Percentiles rank a stretch among this genome's conserved stretches.
These are phyloP conservation scores for Rhizophora apiculata DNA, from an alignment of 345 rosid species.

Conservation along the genomic window DNA sequence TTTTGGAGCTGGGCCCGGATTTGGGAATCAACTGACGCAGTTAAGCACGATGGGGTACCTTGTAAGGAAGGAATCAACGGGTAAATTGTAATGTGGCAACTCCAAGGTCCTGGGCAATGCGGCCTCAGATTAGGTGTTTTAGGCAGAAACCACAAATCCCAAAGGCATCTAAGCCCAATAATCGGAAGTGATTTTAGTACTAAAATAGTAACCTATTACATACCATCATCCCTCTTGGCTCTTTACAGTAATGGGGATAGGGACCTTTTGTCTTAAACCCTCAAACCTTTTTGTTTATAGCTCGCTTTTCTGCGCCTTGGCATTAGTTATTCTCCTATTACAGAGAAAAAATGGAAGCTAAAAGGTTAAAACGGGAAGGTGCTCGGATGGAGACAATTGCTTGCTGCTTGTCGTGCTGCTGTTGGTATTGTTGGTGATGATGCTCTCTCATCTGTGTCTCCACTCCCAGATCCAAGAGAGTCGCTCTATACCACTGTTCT, in stretches of 20 bases:
- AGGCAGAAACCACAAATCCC: slow-evolving; percentile 1
- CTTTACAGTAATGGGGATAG: slow-evolving; percentile 3
- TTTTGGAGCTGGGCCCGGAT: too few relatives aligned
- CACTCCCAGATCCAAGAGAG: slow-evolving; percentile 28
- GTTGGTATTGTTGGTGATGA: slow-evolving; percentile 29
- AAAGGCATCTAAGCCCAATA: background rate
- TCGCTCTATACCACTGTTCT: slow-evolving; percentile 22
- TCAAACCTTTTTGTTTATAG: background rate
- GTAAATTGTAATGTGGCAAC: background rate
- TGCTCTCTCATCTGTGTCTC: slow-evolving; percentile 28
- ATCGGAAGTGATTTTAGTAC: background rate
- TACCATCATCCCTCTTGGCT: slow-evolving; percentile 2
- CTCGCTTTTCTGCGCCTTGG: background rate
- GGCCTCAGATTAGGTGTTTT: slow-evolving; percentile 8
- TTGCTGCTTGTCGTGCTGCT: too few relatives aligned
- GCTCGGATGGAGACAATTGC: slow-evolving; percentile 25
- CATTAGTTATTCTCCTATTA: too few relatives aligned
- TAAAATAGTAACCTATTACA: background rate
- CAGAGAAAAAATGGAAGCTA: background rate
- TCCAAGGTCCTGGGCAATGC: background rate
- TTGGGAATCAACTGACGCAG: too few relatives aligned
- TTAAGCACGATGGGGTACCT: too few relatives aligned
- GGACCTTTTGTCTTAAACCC: background rate
- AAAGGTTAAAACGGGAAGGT: slow-evolving; percentile 31
- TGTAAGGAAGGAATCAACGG: too few relatives aligned